phyloP scores from a whole-genome alignment of 2,329 filamentous ascomycete genomes.

The Trichoderma sp. region DNA sequence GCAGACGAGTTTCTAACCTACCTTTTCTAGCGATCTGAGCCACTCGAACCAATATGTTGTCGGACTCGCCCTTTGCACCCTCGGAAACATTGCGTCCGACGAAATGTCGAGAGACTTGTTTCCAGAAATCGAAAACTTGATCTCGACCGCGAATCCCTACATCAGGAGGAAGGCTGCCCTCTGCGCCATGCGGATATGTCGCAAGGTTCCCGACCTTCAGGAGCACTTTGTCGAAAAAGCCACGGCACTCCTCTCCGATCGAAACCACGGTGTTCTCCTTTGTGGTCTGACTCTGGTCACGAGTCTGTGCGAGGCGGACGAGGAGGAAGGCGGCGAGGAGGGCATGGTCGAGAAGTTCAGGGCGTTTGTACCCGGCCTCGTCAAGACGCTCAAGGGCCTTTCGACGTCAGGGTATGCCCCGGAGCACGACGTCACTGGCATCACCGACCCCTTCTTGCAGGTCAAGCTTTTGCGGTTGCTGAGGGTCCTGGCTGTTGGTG shows the following conservation, averaged over 20 bases:
- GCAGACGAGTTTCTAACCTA: background rate
- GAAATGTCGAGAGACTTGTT: conserved; percentile 99
- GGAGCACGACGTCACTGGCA: conserved; percentile 96
- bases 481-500: conserved; percentile 82
- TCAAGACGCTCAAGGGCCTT: conserved; percentile 87
- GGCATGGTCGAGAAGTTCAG: conserved; percentile 90
- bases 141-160: conserved; percentile 96
- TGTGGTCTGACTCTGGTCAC: conserved; percentile 90
- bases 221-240: conserved; percentile 98
- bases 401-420: conserved; percentile 96
- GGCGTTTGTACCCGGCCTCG: conserved; percentile 78
- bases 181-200: conserved; percentile 98
- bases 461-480: conserved; percentile 91
- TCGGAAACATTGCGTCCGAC: conserved; percentile 95
- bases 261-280: conserved; percentile 93
- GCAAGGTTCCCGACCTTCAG: conserved; percentile 94
- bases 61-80: conserved; percentile 89
- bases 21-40: conserved; percentile 74
- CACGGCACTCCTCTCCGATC: conserved; percentile 80
- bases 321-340: conserved; percentile 87
- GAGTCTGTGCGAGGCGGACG: conserved; percentile 92
- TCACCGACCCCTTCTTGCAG: conserved; percentile 96
- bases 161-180: conserved; percentile 95
- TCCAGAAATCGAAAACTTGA: conserved; percentile 87
- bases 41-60: conserved; percentile 99